A percentile compares a stretch with the other conserved stretches of the same genome.
phyloP scores from a whole-genome alignment of 2,329 filamentous ascomycete genomes.

The Colletotrichum cuscutae region DNA sequence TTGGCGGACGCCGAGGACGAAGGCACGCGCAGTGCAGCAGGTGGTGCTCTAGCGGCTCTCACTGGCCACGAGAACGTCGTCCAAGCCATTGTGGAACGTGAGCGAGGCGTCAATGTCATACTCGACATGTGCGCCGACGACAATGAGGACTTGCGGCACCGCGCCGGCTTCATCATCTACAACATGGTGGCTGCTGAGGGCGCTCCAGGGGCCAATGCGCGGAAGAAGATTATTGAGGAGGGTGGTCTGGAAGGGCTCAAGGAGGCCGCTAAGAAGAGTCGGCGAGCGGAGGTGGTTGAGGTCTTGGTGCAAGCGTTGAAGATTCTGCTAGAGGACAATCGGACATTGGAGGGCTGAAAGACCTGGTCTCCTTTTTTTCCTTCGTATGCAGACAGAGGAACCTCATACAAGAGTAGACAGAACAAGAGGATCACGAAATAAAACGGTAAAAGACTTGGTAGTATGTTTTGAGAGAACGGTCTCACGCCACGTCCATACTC shows the following conservation, averaged over 20 bases:
- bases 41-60: slow-evolving; percentile 87
- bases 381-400: neutral
- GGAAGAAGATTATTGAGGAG: slow-evolving; percentile 68
- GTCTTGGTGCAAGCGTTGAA: slow-evolving; percentile 80
- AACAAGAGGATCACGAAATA: slow-evolving; percentile 5
- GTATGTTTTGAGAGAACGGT: neutral
- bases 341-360: slow-evolving; percentile 24
- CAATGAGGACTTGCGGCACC: slow-evolving; percentile 72
- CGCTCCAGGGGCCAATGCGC: slow-evolving; percentile 69
- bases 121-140: slow-evolving; percentile 82
- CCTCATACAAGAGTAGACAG: slow-evolving; percentile 24
- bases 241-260: slow-evolving; percentile 76
- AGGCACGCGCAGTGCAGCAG: slow-evolving; percentile 83
- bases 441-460: slow-evolving; percentile 3
- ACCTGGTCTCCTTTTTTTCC: neutral
- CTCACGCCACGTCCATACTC: neutral
- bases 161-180: slow-evolving; percentile 79
- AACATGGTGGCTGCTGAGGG: slow-evolving; percentile 78
- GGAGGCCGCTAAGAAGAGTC: slow-evolving; percentile 74
- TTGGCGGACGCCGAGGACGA: slow-evolving; percentile 87
- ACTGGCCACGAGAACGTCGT: slow-evolving; percentile 83
- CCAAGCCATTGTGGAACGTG: slow-evolving; percentile 74
- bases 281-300: slow-evolving; percentile 76
- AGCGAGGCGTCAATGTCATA: slow-evolving; percentile 80
- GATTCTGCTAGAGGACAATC: slow-evolving; percentile 61